A percentile compares a stretch with the other conserved stretches of the same genome.
Evolutionary conservation across 768 basidiomycete genomes (phyloP).

Genomic region (Boletus reticulatus): DNA sequence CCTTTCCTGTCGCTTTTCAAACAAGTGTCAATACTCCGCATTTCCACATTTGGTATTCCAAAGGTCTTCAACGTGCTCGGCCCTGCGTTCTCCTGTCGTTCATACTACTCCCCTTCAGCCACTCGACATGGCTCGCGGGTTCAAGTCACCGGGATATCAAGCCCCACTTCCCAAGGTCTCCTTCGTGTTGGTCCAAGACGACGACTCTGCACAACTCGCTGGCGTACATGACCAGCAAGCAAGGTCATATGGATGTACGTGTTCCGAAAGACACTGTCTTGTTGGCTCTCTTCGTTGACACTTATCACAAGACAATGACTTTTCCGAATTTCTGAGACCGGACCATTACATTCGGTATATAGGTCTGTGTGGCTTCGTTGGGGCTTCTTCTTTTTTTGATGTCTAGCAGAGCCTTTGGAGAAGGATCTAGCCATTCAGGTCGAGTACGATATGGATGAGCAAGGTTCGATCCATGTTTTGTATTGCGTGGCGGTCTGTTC

Average conservation of each 20-base stretch:
- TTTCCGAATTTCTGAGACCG: slow-evolving; percentile 69
- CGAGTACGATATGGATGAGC: slow-evolving; percentile 99
- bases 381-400: slow-evolving; percentile 8
- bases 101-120: background rate
- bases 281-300: slow-evolving; percentile 1
- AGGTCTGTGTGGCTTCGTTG: slow-evolving; percentile 45
- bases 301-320: slow-evolving; percentile 54
- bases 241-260: slow-evolving; percentile 73
- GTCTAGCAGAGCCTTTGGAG: slow-evolving; percentile 77
- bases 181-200: slow-evolving; percentile 64
- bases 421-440: slow-evolving; percentile 89
- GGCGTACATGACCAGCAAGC: slow-evolving; percentile 65
- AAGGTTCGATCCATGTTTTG: slow-evolving; percentile 52
- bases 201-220: slow-evolving; percentile 54
- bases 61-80: slow-evolving; percentile 4
- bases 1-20: slow-evolving; percentile 11
- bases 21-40: slow-evolving; percentile 9
- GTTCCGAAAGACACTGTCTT: background rate
- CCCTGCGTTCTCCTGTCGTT: slow-evolving; percentile 19
- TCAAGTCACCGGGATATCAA: slow-evolving; percentile 36
- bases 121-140: slow-evolving; percentile 38
- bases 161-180: slow-evolving; percentile 60
- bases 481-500: background rate
- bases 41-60: slow-evolving; percentile 20
- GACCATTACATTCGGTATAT: slow-evolving; percentile 91